Conservation (phyloP, 306 rosid species). For the Quercus variabilis region DNA sequence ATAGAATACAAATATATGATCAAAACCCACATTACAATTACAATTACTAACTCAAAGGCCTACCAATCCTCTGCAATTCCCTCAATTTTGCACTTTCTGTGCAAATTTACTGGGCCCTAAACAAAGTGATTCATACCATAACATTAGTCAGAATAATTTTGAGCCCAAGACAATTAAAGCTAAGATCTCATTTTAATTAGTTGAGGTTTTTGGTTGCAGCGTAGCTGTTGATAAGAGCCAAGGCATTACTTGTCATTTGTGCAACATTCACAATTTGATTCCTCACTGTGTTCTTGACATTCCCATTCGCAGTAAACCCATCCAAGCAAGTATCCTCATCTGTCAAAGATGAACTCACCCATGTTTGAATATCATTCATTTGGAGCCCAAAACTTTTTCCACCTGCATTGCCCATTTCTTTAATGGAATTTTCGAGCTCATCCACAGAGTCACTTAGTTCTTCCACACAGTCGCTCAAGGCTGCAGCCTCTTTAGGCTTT, state of each 20-base stretch:
- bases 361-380: slow-evolving; percentile 39
- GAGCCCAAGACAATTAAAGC: background rate
- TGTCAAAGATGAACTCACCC: slow-evolving; percentile 46
- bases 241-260: slow-evolving; percentile 36
- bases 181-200: background rate
- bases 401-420: slow-evolving; percentile 13
- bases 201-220: slow-evolving; percentile 13
- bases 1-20: background rate
- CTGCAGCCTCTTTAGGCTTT: slow-evolving; percentile 26
- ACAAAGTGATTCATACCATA: background rate
- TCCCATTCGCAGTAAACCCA: slow-evolving; percentile 18
- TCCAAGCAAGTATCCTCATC: slow-evolving; percentile 42
- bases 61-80: background rate
- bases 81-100: background rate
- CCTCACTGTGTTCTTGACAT: slow-evolving; percentile 20
- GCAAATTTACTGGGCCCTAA: background rate
- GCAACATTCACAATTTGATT: slow-evolving; percentile 20
- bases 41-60: background rate
- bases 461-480: slow-evolving; percentile 34
- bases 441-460: slow-evolving; percentile 24
- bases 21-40: too few relatives aligned
- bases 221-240: slow-evolving; percentile 44
- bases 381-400: slow-evolving; percentile 12
- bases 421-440: slow-evolving; percentile 23
- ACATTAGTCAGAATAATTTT: background rate